Conservation (phyloP, 352 stramenopile genomes). For the Phytopythium boreale region DNA sequence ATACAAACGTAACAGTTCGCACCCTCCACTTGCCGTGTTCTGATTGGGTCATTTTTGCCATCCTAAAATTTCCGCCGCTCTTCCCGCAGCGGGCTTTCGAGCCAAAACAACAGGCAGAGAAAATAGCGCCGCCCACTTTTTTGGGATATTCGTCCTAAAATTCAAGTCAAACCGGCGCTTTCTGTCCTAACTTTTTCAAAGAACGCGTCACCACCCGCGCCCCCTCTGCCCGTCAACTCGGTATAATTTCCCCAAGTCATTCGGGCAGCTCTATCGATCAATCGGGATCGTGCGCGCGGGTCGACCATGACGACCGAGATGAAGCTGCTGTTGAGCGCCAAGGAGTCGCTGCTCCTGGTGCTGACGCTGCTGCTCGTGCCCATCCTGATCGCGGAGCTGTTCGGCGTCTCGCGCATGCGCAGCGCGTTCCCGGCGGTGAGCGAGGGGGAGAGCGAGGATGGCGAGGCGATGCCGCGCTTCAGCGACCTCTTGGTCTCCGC, state of each 20-base stretch:
- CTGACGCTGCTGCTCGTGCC: constrained; percentile 60
- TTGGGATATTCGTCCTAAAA: too few species aligned
- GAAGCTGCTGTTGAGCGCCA: constrained; percentile 49
- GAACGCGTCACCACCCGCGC: too few species aligned
- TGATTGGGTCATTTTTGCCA: too few species aligned
- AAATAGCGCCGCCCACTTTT: too few species aligned
- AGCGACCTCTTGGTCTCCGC: constrained; percentile 34
- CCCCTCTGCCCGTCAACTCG: background rate
- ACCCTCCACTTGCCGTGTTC: too few species aligned
- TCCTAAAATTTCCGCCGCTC: too few species aligned
- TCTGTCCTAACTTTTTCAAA: too few species aligned
- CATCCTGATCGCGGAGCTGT: constrained; percentile 50
- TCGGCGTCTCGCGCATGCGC: constrained; percentile 46
- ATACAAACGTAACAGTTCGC: too few species aligned
- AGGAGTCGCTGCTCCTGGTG: constrained; percentile 56
- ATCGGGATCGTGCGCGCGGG: background rate
- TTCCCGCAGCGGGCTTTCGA: too few species aligned
- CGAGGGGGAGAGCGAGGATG: background rate
- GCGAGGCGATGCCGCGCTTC: constrained; percentile 40
- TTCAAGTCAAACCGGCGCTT: too few species aligned
- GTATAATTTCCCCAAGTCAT: background rate
- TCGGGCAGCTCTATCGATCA: background rate
- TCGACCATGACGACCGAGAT: constrained; percentile 47
- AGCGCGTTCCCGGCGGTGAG: constrained; percentile 19
- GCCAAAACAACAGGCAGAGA: too few species aligned